phyloP scores from a whole-genome alignment of 345 rosid species.

The Euphorbia peplus region DNA sequence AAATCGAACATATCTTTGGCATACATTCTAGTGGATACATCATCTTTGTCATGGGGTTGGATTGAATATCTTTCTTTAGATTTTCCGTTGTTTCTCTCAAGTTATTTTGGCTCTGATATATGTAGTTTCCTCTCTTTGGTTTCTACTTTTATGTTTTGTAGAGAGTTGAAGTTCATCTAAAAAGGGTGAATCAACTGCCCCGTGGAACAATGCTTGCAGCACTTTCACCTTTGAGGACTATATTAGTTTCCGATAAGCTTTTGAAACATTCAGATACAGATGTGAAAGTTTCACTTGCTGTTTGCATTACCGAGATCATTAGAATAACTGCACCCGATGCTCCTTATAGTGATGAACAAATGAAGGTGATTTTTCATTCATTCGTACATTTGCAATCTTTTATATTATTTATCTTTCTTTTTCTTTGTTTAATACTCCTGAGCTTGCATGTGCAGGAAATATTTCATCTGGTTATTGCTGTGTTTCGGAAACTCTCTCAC shows the following conservation, averaged over 20 bases:
- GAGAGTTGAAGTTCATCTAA: conserved; percentile 51
- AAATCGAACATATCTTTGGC: not conserved
- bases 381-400: conserved; percentile 1
- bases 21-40: not conserved
- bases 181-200: conserved; percentile 56
- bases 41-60: not conserved
- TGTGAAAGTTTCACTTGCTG: conserved; percentile 64
- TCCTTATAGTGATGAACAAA: conserved; percentile 55
- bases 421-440: not conserved
- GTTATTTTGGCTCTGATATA: not conserved
- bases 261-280: conserved; percentile 52
- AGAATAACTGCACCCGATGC: conserved; percentile 77
- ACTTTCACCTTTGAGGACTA: conserved; percentile 46
- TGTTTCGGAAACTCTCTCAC: conserved; percentile 42
- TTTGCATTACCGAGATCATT: conserved; percentile 61
- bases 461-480: conserved; percentile 49
- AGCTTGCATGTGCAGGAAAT: conserved; percentile 41
- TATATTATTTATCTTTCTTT: not conserved
- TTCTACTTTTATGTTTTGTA: conserved; percentile 20
- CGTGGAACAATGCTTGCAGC: conserved; percentile 35
- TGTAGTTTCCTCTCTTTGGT: not conserved
- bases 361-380: conserved; percentile 48
- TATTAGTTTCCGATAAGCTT: conserved; percentile 45
- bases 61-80: not conserved
- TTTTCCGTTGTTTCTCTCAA: not conserved